Conservation (phyloP, 2,329 filamentous ascomycete genomes). For the Tolypocladium ophioglossoides region DNA sequence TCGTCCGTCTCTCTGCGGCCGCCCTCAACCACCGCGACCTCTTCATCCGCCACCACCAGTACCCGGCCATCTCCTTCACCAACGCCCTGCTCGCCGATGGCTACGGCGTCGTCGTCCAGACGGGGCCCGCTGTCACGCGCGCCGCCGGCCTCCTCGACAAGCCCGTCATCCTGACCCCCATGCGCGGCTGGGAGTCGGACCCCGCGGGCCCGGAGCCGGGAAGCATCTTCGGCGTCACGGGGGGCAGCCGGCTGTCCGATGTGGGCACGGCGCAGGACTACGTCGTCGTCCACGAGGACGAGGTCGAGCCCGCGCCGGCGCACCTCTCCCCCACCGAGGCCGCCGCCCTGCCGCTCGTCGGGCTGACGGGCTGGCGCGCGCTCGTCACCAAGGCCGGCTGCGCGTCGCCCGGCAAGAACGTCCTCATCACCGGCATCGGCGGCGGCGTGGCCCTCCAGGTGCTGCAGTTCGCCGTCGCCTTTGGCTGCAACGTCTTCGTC, state of each 20-base stretch:
- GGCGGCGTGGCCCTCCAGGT: conserved; percentile 82
- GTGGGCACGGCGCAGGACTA: conserved; percentile 68
- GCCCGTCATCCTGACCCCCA: conserved; percentile 69
- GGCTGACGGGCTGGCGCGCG: conserved; percentile 81
- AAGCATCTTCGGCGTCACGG: conserved; percentile 51
- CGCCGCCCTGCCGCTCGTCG: conserved; percentile 75
- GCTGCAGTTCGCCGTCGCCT: conserved; percentile 66
- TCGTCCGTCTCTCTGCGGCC: conserved; percentile 66
- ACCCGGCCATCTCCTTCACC: conserved; percentile 73
- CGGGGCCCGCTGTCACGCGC: conserved; percentile 38
- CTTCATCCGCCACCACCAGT: conserved; percentile 86
- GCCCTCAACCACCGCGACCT: conserved; percentile 93
- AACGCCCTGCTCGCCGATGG: conserved; percentile 76
- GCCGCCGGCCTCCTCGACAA: conserved; percentile 40
- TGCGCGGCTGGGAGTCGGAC: conserved; percentile 63
- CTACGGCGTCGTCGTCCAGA: conserved; percentile 58
- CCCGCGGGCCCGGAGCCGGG: conserved; percentile 62
- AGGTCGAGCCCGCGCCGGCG: conserved; percentile 65
- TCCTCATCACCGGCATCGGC: conserved; percentile 84
- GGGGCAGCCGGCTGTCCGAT: conserved; percentile 50
- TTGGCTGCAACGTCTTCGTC: conserved; percentile 71
- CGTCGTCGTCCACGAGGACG: conserved; percentile 54
- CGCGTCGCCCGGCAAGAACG: conserved; percentile 54
- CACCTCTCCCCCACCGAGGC: conserved; percentile 67
- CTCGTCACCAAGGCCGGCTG: conserved; percentile 67